phyloP scores from a whole-genome alignment of 371 early-diverging fungal genomes.

The Rhizopus microsporus region DNA sequence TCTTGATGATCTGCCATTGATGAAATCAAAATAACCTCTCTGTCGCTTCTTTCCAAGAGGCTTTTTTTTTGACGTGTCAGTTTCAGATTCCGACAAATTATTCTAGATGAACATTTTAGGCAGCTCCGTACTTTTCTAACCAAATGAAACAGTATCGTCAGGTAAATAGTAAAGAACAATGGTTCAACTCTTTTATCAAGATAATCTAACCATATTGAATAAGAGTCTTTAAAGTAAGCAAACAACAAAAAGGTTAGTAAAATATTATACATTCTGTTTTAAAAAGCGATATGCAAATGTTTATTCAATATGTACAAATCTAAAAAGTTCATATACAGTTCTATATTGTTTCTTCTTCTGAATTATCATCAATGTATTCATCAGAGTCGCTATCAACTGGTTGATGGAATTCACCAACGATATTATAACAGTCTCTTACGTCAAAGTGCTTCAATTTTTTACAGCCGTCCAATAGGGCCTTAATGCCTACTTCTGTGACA shows the following conservation, averaged over 20 bases:
- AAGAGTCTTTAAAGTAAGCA: too few species aligned
- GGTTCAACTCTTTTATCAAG: too few species aligned
- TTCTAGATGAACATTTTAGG: too few species aligned
- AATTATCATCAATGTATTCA: conserved; percentile 15
- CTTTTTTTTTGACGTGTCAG: not conserved
- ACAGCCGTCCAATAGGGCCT: conserved; percentile 6
- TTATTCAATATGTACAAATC: conserved; percentile 1
- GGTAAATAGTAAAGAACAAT: not conserved
- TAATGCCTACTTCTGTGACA: conserved; percentile 20
- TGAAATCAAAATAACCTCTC: too few species aligned
- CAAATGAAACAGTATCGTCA: too few species aligned
- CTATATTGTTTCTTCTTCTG: conserved; percentile 4
- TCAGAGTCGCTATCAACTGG: conserved; percentile 2
- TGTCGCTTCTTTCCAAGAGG: not conserved
- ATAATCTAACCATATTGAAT: too few species aligned
- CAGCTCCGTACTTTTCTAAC: too few species aligned
- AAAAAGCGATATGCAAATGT: too few species aligned
- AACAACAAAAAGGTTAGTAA: too few species aligned
- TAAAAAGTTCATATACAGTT: not conserved
- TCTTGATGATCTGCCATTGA: conserved; percentile 23
- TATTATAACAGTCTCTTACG: conserved; percentile 20
- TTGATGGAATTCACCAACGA: conserved; percentile 11
- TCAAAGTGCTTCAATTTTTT: conserved; percentile 16
- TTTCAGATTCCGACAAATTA: not conserved
- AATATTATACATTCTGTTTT: too few species aligned